phyloP scores from a whole-genome alignment of 257 asterid genomes.

The Solanum bulbocastanum region DNA sequence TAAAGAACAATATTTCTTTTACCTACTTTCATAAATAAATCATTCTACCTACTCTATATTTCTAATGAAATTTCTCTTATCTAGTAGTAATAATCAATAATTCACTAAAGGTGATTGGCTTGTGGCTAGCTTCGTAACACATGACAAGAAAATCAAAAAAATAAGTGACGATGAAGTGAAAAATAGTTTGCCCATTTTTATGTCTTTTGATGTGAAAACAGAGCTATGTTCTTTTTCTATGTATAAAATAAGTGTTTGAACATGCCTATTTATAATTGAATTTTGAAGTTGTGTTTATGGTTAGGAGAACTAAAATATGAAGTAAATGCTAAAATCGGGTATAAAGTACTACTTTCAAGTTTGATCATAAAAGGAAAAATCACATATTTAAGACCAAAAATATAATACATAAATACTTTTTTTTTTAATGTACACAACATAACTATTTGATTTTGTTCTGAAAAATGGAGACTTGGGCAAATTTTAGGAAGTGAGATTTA shows the following conservation, averaged over 20 bases:
- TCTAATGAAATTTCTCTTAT: background rate
- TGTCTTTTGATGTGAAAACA: background rate
- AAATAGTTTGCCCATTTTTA: background rate
- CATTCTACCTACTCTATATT: background rate
- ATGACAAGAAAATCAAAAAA: background rate
- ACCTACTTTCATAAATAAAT: background rate
- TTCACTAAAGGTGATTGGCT: background rate
- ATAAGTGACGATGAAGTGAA: background rate
- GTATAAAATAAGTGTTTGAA: background rate
- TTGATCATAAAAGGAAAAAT: background rate
- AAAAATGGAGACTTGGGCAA: no score
- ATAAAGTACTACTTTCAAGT: background rate
- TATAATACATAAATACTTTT: no score
- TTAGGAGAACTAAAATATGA: background rate
- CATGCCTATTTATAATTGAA: background rate
- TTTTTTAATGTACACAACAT: background rate
- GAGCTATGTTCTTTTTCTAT: background rate
- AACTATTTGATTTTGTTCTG: background rate
- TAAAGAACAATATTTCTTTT: background rate
- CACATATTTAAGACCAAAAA: background rate
- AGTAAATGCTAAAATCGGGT: background rate
- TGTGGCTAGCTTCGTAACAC: background rate
- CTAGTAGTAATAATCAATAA: background rate
- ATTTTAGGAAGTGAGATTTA: no score
- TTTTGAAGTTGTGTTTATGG: background rate